phyloP scores from a whole-genome alignment of 257 asterid genomes.

The Jasminum sambac region DNA sequence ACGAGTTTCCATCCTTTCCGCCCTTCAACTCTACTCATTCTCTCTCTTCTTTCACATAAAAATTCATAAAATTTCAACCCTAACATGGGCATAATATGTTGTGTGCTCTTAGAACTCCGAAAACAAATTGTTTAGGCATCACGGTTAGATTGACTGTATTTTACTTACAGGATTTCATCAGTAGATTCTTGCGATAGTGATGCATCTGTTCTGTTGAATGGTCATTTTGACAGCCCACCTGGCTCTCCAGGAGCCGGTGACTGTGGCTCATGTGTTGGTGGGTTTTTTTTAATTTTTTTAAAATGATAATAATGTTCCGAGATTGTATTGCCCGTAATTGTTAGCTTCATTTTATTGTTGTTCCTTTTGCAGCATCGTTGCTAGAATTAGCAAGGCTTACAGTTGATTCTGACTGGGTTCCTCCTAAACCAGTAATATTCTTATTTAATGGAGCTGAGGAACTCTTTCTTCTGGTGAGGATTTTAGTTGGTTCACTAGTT shows the following conservation, averaged over 20 bases:
- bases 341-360: slow-evolving; percentile 30
- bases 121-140: slow-evolving; percentile 17
- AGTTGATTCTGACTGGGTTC: slow-evolving; percentile 90
- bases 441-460: slow-evolving; percentile 99
- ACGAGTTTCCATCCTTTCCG: too few relatives aligned
- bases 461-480: slow-evolving; percentile 89
- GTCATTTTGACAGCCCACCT: slow-evolving; percentile 88
- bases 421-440: slow-evolving; percentile 87
- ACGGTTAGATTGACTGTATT: slow-evolving; percentile 19
- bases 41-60: too few relatives aligned
- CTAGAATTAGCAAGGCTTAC: slow-evolving; percentile 84
- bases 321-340: slow-evolving; percentile 6
- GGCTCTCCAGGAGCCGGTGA: slow-evolving; percentile 99
- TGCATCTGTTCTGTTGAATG: slow-evolving; percentile 77
- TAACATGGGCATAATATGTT: too few relatives aligned
- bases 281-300: too few relatives aligned
- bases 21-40: too few relatives aligned
- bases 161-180: slow-evolving; percentile 73
- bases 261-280: slow-evolving; percentile 99
- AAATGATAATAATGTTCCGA: slow-evolving; percentile 2
- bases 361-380: slow-evolving; percentile 72
- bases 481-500: slow-evolving; percentile 16
- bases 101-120: slow-evolving; percentile 2
- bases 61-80: too few relatives aligned
- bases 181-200: slow-evolving; percentile 67